phyloP scores from a whole-genome alignment of 257 asterid genomes.

The Solanum appendiculatum region DNA sequence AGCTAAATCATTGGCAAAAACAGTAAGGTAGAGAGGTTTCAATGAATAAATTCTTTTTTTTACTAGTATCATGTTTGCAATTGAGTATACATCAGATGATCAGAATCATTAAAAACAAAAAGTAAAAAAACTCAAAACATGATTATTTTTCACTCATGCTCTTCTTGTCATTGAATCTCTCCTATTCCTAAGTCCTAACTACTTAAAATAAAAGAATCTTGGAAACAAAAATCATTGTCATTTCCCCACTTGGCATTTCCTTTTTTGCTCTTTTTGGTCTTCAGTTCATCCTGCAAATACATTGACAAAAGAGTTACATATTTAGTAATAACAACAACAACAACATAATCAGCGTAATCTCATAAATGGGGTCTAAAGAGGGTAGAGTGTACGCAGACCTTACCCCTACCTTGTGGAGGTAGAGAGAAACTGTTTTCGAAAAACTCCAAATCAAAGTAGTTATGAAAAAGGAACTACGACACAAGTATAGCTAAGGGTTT shows the following conservation, averaged over 20 bases:
- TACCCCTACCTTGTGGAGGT: neutral
- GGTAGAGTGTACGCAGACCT: neutral
- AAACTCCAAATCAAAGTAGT: neutral
- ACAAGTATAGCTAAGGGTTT: neutral
- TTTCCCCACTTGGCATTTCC: slow-evolving; percentile 20
- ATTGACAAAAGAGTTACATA: neutral
- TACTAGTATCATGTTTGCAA: slow-evolving; percentile 36
- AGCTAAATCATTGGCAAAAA: slow-evolving; percentile 54
- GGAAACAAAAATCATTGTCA: slow-evolving; percentile 5
- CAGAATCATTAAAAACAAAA: slow-evolving; percentile 23
- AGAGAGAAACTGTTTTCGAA: no score
- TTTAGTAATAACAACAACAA: neutral
- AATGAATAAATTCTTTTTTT: slow-evolving; percentile 7
- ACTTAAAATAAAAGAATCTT: slow-evolving; percentile 53
- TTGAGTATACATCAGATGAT: slow-evolving; percentile 36
- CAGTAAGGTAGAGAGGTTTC: neutral
- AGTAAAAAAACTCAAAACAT: slow-evolving; percentile 11
- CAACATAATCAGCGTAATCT: neutral
- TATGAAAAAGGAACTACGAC: neutral
- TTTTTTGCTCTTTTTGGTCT: slow-evolving; percentile 1
- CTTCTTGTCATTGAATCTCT: slow-evolving; percentile 33
- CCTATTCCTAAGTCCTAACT: neutral
- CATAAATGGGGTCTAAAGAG: neutral
- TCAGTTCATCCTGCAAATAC: slow-evolving; percentile 28
- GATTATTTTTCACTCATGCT: slow-evolving; percentile 39